Evolutionary conservation across 2,329 filamentous ascomycete genomes (phyloP), one percentile per base, ranked within the genome.

Genomic region (Neonectria ditissima): DNA sequence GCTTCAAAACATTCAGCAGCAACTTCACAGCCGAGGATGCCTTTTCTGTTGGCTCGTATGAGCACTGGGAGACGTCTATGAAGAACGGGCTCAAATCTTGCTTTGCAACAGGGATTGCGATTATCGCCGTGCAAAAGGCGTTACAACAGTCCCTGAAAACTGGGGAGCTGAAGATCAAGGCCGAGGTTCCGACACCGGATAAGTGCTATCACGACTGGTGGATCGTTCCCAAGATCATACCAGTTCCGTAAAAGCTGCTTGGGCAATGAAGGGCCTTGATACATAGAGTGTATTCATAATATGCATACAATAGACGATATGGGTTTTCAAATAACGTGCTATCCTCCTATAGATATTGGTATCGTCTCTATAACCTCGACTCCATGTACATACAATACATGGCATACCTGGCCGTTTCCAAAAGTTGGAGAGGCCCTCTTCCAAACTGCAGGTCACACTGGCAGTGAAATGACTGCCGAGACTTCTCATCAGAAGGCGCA

Each of bases 11-110:
- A 18, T 57, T 81, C 11, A 73, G 90, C 45, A 82, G 81, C 66
- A 87, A 83, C 73, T 77, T 89, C 62, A 76, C 79, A 5, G 80
- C 82, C 13, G 74, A 80, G 58, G 85, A 87, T 37, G 83, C 85
- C 2, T 90, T 89, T 65, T 84, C 83, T 10, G 80, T 83, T 30
- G 84, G 85, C 10, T 85, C 83, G 47, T 84, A 91, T 69, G 86
- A 85, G 11, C 84, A 87, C 59, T 94, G 91, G 90, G 75, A 84
- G 18, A 80, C 80, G 22, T 83, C 87, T 22, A 81, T 86, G 11
- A 90, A 88, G 75, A 84, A 86, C 64, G 85, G 84, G 10, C 82
- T 92, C 71, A 89, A 88, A 72, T 87, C 91, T n/a, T 91, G 89
- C 68, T 93, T 94, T 65, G 88, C 88, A 9, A 84, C 90, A 1